Conservation (phyloP, 2,329 filamentous ascomycete genomes). For the Uncinocarpus reesii region DNA sequence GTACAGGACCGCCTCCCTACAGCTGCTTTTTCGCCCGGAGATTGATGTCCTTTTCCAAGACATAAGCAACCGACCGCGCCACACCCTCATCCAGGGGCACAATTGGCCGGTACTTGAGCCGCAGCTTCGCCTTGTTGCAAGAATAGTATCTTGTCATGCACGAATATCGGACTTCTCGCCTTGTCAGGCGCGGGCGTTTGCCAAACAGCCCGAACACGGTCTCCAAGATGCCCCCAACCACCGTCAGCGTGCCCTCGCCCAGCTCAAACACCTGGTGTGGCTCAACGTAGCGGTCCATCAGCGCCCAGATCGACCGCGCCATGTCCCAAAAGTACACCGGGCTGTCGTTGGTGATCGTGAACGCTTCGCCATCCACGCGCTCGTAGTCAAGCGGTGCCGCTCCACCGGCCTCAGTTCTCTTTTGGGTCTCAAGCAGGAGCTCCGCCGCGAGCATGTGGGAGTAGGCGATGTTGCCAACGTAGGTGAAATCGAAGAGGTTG, state of each 20-base stretch:
- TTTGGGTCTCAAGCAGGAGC: slow-evolving; percentile 48
- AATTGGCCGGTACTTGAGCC: slow-evolving; percentile 38
- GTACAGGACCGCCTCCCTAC: slow-evolving; percentile 21
- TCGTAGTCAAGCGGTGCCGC: slow-evolving; percentile 60
- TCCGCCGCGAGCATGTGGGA: slow-evolving; percentile 72
- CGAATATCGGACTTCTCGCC: slow-evolving; percentile 38
- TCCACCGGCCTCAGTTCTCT: slow-evolving; percentile 34
- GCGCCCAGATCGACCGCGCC: slow-evolving; percentile 61
- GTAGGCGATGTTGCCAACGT: slow-evolving; percentile 60
- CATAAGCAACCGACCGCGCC: slow-evolving; percentile 36
- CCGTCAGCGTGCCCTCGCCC: slow-evolving; percentile 31
- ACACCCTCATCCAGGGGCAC: slow-evolving; percentile 39
- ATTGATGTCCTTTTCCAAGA: slow-evolving; percentile 27
- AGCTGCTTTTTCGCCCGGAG: slow-evolving; percentile 33
- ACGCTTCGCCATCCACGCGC: slow-evolving; percentile 70
- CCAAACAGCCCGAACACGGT: slow-evolving; percentile 35
- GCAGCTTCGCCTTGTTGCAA: slow-evolving; percentile 38
- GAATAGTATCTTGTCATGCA: slow-evolving; percentile 42
- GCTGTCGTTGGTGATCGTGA: slow-evolving; percentile 82
- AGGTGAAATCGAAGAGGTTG: slow-evolving; percentile 62
- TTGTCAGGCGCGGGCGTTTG: slow-evolving; percentile 38
- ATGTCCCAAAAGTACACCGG: slow-evolving; percentile 91
- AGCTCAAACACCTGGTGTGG: slow-evolving; percentile 35
- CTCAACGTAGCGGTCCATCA: slow-evolving; percentile 37
- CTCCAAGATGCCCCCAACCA: slow-evolving; percentile 36